These are phyloP conservation scores for Vigna reflexopilosa DNA, from an alignment of 306 rosid genomes.

Conservation along the genomic window DNA sequence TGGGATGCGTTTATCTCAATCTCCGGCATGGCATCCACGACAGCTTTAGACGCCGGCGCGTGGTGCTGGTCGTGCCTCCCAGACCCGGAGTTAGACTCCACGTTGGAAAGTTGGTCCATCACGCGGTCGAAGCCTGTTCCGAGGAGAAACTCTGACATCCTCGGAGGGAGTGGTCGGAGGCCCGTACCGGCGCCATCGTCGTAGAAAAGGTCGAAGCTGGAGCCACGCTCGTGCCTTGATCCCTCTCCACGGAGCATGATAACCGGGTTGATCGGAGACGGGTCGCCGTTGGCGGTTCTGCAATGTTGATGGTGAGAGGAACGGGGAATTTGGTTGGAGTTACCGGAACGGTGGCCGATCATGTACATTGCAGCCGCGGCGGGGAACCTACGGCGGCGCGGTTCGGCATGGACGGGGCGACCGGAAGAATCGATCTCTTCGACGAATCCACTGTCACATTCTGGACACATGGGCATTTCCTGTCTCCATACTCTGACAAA, in stretches of 20 bases:
- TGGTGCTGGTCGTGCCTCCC: constrained; percentile 36
- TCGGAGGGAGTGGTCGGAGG: constrained; percentile 63
- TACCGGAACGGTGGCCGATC: constrained; percentile 46
- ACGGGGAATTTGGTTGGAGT: constrained; percentile 38
- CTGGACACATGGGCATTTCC: constrained; percentile 57
- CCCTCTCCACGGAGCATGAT: constrained; percentile 62
- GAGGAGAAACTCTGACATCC: constrained; percentile 69
- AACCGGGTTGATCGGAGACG: constrained; percentile 62
- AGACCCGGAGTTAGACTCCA: constrained; percentile 49
- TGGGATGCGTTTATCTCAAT: constrained; percentile 51
- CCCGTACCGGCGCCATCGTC: constrained; percentile 68
- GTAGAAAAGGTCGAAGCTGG: constrained; percentile 64
- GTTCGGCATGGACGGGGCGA: constrained; percentile 23
- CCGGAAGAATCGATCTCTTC: constrained; percentile 52
- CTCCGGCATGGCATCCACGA: constrained; percentile 63
- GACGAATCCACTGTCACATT: constrained; percentile 73
- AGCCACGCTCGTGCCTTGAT: background rate
- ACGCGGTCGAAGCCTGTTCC: constrained; percentile 77
- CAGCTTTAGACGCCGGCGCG: constrained; percentile 64
- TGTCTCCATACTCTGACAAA: constrained; percentile 54
- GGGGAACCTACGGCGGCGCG: constrained; percentile 47
- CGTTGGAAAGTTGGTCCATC: constrained; percentile 60
- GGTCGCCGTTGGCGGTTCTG: background rate
- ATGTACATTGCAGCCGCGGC: constrained; percentile 62
- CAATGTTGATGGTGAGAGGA: constrained; percentile 38